Evolutionary conservation across 208 protist genomes (phyloP).

Genomic region (Leishmania martiniquensis): DNA sequence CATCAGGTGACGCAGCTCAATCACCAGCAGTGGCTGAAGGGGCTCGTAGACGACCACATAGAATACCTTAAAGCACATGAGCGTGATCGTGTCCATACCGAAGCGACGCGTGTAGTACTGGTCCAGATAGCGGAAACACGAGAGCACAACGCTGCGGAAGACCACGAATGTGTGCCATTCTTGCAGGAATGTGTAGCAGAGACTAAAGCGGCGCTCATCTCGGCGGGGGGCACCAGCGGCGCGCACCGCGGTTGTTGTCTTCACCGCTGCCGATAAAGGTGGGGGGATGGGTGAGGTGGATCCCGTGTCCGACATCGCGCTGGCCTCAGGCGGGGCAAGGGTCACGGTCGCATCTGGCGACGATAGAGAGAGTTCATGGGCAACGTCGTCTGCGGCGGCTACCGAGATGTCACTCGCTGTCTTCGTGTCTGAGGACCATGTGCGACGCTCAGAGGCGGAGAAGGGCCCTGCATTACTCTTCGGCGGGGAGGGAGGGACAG

Average conservation of each 20-base stretch:
- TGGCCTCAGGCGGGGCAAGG: constrained; percentile 1
- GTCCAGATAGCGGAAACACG: constrained; percentile 86
- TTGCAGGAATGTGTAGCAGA: constrained; percentile 52
- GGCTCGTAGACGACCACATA: constrained; percentile 78
- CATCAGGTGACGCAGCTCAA: constrained; percentile 41
- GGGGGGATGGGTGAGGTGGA: neutral
- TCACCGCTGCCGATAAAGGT: neutral
- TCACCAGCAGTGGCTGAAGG: constrained; percentile 35
- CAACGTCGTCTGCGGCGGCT: neutral
- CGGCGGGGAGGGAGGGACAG: neutral
- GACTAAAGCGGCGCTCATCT: constrained; percentile 21
- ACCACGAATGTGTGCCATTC: constrained; percentile 61
- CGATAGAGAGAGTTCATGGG: neutral
- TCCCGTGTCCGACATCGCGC: neutral
- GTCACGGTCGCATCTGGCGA: neutral
- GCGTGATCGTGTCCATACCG: constrained; percentile 67
- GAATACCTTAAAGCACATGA: constrained; percentile 83
- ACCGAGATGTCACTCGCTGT: neutral
- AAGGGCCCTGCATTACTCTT: neutral
- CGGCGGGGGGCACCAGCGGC: neutral
- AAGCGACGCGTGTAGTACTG: constrained; percentile 75
- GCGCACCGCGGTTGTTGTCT: neutral
- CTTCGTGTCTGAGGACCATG: neutral
- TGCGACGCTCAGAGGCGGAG: neutral
- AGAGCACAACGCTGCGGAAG: constrained; percentile 71